Evolutionary conservation across 1,139 yeast genomes (phyloP), one percentile per base, ranked within the genome.

Genomic region (Yamadazyma atlantica): DNA sequence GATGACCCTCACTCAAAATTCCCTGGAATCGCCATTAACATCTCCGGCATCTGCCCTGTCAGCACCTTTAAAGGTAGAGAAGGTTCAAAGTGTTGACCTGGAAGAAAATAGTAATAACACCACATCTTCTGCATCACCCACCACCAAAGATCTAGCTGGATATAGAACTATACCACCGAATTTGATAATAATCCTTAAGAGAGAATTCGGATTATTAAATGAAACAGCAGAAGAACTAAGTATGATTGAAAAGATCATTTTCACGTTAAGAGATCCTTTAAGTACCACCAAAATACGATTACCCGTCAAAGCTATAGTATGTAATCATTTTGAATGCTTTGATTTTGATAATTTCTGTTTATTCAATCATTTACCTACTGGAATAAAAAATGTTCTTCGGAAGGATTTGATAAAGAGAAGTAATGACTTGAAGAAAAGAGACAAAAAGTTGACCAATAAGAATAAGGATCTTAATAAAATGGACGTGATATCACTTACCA

Each of bases 321-420:
- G 77, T 44, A 48, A 49, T 23, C 77, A 71, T 48, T 69, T 71
- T 45, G 76, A 69, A 50, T 70, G 77, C 49, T 71, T 71, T 53
- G 77, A 71, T 44, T 69, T 64, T 43, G 69, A 68, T 11, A 66
- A 58, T 37, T 71, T 71, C 42, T 71, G 77, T 49, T 40, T 58
- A 10, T 67, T 66, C 45, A 64, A 68, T 46, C 62, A 58, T 30
- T 57, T 71, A 3, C 63, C 71, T 4, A 40, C 46, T 4, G 67
- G 68, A 0, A 56, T 64, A 8, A 53, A 49, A 39, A 49, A 47
- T 13, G 45, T 60, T 4, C 50, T 68, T 4, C 51, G 56, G 29
- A 62, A 60, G 36, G 65, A 60, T 21, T 54, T 61, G 45, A 51
- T 59, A 12, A 43, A 49, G 33, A 57, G 57, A 36, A 58, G 60